A percentile compares a stretch with the other conserved stretches of the same genome.
Conservation (phyloP, 495 filamentous ascomycete genomes). For the Podospora pseudoanserina region DNA sequence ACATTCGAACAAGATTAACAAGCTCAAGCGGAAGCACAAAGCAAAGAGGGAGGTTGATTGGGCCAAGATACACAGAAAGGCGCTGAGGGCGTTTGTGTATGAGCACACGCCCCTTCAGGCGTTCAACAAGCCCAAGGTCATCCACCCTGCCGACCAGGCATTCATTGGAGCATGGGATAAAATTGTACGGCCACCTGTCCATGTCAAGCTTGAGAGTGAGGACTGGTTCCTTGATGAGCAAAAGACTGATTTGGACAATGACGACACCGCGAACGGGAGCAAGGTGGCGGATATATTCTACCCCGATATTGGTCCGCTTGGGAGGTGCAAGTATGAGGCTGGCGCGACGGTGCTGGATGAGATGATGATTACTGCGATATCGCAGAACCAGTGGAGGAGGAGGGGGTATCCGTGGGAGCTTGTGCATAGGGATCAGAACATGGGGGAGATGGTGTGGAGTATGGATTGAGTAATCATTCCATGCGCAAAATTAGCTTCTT, state of each 20-base stretch:
- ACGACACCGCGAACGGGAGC: not conserved
- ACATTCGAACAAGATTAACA: not conserved
- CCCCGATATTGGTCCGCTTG: not conserved
- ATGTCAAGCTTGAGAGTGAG: no score
- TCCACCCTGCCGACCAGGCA: no score
- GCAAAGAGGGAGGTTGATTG: not conserved
- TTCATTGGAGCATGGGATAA: no score
- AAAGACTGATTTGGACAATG: not conserved
- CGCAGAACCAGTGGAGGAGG: not conserved
- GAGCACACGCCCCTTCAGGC: not conserved
- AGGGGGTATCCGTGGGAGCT: not conserved
- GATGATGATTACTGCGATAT: not conserved
- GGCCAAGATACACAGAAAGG: not conserved
- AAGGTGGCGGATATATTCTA: not conserved
- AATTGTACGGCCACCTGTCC: no score
- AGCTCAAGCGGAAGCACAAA: not conserved
- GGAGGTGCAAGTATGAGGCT: not conserved
- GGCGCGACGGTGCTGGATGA: not conserved
- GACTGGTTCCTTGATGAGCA: no score
- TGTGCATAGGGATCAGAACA: not conserved
- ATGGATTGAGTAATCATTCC: not conserved
- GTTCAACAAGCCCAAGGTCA: no score
- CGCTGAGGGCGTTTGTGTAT: not conserved
- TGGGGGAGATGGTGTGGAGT: not conserved
- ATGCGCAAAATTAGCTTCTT: no score